Percentiles rank a stretch among this genome's conserved stretches.
phyloP scores from a whole-genome alignment of 176 grass and related monocot species.

The Alopecurus myosuroides region DNA sequence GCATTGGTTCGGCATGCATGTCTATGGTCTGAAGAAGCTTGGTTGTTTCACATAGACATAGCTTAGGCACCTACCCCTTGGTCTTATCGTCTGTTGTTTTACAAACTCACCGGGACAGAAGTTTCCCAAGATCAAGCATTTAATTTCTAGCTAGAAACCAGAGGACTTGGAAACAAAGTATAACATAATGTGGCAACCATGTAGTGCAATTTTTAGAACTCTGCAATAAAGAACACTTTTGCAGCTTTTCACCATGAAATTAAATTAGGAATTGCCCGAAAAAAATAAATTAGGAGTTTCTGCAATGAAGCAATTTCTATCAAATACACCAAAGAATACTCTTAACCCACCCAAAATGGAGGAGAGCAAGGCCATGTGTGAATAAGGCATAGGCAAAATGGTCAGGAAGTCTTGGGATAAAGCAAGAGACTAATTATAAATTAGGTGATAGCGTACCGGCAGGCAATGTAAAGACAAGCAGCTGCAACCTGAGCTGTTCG shows the following conservation, averaged over 20 bases:
- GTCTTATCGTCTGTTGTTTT: background rate
- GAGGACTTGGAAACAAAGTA: background rate
- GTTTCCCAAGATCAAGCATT: background rate
- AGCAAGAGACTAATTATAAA: conserved; percentile 16
- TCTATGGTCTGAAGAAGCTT: conserved; percentile 8
- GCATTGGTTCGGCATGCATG: background rate
- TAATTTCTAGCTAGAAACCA: background rate
- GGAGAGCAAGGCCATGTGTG: background rate
- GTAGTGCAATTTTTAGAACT: background rate
- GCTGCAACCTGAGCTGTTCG: conserved; percentile 81
- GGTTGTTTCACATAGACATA: background rate
- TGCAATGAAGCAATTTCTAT: background rate
- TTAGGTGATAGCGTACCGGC: conserved; percentile 41
- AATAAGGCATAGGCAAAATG: background rate
- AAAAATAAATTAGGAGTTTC: conserved; percentile 10
- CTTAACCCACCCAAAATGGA: background rate
- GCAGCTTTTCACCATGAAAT: background rate
- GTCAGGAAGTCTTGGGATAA: background rate
- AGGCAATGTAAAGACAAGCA: conserved; percentile 93
- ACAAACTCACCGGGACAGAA: background rate
- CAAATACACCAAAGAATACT: background rate
- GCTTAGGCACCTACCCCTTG: background rate
- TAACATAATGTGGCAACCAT: background rate
- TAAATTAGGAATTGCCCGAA: background rate
- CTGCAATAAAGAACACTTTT: background rate